Evolutionary conservation across 176 grass and related monocot genomes (phyloP).

Genomic region (Zizania latifolia): DNA sequence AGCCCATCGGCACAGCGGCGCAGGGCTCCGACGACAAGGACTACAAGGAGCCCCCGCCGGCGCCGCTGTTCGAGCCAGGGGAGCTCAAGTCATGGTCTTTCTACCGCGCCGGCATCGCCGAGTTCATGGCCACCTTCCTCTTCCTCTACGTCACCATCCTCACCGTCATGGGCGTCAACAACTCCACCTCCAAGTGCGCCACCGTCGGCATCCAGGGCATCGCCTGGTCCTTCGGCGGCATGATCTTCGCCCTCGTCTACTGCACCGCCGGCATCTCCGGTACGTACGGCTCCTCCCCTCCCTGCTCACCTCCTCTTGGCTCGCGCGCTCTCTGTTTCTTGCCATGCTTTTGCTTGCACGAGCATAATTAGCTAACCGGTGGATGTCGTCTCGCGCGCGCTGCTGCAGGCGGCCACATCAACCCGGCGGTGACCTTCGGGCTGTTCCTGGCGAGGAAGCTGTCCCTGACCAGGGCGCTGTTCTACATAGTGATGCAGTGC

Average conservation of each 20-base stretch:
- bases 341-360: too few species aligned
- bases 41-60: conserved; percentile 79
- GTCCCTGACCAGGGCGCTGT: conserved; percentile 66
- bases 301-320: neutral
- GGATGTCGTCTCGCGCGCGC: neutral
- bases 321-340: neutral
- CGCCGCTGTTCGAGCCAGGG: conserved; percentile 72
- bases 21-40: conserved; percentile 72
- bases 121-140: conserved; percentile 93
- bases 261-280: conserved; percentile 97
- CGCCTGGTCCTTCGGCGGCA: conserved; percentile 89
- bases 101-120: conserved; percentile 94
- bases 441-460: conserved; percentile 86
- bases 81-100: conserved; percentile 96
- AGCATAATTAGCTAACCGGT: too few species aligned
- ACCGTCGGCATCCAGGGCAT: conserved; percentile 90
- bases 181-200: conserved; percentile 48
- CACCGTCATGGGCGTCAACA: conserved; percentile 75
- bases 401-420: conserved; percentile 80
- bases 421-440: conserved; percentile 89
- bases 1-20: conserved; percentile 78
- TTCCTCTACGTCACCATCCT: conserved; percentile 96
- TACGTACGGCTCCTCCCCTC: conserved; percentile 20
- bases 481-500: conserved; percentile 94
- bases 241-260: conserved; percentile 98